A percentile compares a stretch with the other conserved stretches of the same genome.
These are phyloP conservation scores for Quercus mongolica DNA, from an alignment of 306 rosid genomes.

Conservation along the genomic window DNA sequence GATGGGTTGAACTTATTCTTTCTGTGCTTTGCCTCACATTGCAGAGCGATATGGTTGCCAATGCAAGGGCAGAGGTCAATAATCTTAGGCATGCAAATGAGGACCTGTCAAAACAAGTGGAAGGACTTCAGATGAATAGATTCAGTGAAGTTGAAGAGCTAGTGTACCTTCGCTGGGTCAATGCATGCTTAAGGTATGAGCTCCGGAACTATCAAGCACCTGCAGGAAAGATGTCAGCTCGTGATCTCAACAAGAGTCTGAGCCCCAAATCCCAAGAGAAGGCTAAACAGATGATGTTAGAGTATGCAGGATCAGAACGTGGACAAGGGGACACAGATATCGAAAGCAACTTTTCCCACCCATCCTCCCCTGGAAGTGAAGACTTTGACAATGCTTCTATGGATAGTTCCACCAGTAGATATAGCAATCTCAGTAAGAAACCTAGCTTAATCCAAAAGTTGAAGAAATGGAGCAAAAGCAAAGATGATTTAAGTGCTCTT, in stretches of 20 bases:
- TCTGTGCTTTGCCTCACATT: slow-evolving; percentile 9
- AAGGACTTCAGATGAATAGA: slow-evolving; percentile 88
- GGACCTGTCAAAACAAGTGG: slow-evolving; percentile 87
- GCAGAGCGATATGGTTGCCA: slow-evolving; percentile 80
- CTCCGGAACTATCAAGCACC: slow-evolving; percentile 73
- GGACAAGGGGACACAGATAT: slow-evolving; percentile 95
- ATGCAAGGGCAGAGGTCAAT: slow-evolving; percentile 55
- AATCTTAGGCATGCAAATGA: slow-evolving; percentile 75
- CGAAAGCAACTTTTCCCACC: slow-evolving; percentile 93
- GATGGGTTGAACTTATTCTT: slow-evolving; percentile 11
- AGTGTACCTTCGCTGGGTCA: slow-evolving; percentile 97
- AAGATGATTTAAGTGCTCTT: slow-evolving; percentile 65
- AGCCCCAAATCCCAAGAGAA: slow-evolving; percentile 89
- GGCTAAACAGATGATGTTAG: slow-evolving; percentile 90
- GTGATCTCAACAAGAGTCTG: slow-evolving; percentile 74
- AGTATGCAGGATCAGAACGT: slow-evolving; percentile 92
- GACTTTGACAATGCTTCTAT: slow-evolving; percentile 88
- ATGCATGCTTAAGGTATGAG: slow-evolving; percentile 91
- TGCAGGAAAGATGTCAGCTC: slow-evolving; percentile 70
- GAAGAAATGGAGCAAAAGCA: slow-evolving; percentile 83
- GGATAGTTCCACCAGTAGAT: slow-evolving; percentile 70
- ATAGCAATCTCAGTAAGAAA: slow-evolving; percentile 69
- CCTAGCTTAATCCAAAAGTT: slow-evolving; percentile 76
- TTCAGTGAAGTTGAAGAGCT: slow-evolving; percentile 97
- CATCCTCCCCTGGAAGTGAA: slow-evolving; percentile 98